phyloP scores from a whole-genome alignment of 2,329 filamentous ascomycete genomes.

The Coleophoma cylindrospora region DNA sequence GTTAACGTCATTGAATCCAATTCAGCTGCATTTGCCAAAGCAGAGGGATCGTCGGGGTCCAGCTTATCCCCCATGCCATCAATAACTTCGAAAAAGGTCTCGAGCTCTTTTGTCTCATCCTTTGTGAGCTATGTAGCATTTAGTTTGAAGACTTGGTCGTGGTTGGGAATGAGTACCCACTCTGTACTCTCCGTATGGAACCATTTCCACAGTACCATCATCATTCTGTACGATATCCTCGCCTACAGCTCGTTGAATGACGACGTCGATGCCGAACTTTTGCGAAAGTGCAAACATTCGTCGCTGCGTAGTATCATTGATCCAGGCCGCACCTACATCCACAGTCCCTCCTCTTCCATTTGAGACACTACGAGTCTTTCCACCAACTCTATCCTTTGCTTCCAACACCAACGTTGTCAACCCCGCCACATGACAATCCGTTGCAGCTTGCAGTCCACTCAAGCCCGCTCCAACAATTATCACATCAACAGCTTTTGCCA shows the following conservation, averaged over 20 bases:
- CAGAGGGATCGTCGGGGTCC: too few species aligned
- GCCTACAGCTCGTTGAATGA: conserved; percentile 43
- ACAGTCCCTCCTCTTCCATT: conserved; percentile 27
- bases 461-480: conserved; percentile 5
- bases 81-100: too few species aligned
- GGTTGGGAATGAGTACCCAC: neutral
- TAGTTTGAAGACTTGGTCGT: neutral
- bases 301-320: conserved; percentile 34
- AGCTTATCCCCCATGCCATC: too few species aligned
- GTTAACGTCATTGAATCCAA: conserved; percentile 19
- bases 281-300: conserved; percentile 35
- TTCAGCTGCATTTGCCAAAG: neutral
- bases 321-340: conserved; percentile 54
- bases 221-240: conserved; percentile 34
- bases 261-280: conserved; percentile 35
- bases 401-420: conserved; percentile 28
- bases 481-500: neutral
- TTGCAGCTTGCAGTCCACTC: conserved; percentile 12
- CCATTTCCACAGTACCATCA: conserved; percentile 31
- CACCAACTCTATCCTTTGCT: conserved; percentile 36
- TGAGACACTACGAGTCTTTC: conserved; percentile 27
- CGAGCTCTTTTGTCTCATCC: too few species aligned
- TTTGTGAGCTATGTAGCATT: neutral
- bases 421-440: conserved; percentile 10
- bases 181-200: conserved; percentile 17